A percentile compares a stretch with the other conserved stretches of the same genome.
These are phyloP conservation scores for barley (Hordeum vulgare) DNA, from an alignment of 176 grass and related monocot genomes.

Conservation along the genomic window MorexV3_pseudomolecules_assembly NC_058522.1:565413613-565414112, in stretches of 20 bases:
- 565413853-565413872: slow-evolving; percentile 82
- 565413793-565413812: slow-evolving; percentile 81
- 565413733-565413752: slow-evolving; percentile 81
- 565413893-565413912: slow-evolving; percentile 84
- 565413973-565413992: slow-evolving; percentile 93
- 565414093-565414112: slow-evolving; percentile 91
- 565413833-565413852: slow-evolving; percentile 94
- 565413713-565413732: slow-evolving; percentile 73
- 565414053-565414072: slow-evolving; percentile 88
- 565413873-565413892: slow-evolving; percentile 83
- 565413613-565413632: slow-evolving; percentile 91
- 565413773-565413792: slow-evolving; percentile 86
- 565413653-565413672: slow-evolving; percentile 99
- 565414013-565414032: slow-evolving; percentile 97
- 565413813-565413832: slow-evolving; percentile 94
- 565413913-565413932: slow-evolving; percentile 91
- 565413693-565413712: slow-evolving; percentile 77
- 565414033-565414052: slow-evolving; percentile 95
- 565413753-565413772: slow-evolving; percentile 91
- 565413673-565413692: slow-evolving; percentile 82
- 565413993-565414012: slow-evolving; percentile 98
- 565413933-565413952: slow-evolving; percentile 98
- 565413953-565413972: slow-evolving; percentile 94
- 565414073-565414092: slow-evolving; percentile 96
- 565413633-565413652: slow-evolving; percentile 98